Evolutionary conservation across 2,329 filamentous ascomycete species (phyloP).

Genomic region (Fusarium falciforme): DNA sequence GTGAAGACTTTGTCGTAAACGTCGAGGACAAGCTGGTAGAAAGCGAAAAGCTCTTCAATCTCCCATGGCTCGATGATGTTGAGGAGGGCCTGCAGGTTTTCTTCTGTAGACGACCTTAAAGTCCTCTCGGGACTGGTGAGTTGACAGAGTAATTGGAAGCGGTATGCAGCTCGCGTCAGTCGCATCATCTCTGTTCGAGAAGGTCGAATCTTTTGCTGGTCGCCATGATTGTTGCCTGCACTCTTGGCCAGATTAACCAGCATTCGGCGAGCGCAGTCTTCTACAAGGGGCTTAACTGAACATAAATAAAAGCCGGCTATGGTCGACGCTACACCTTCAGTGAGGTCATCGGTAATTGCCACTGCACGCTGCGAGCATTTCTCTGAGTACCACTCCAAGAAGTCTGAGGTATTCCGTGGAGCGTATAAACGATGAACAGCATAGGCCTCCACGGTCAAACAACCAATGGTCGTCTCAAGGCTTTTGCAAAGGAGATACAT

Average conservation of each 20-base stretch:
- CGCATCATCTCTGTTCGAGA: slow-evolving; percentile 11
- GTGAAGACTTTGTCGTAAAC: background rate
- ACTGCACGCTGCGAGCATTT: background rate
- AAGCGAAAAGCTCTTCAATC: background rate
- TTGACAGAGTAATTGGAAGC: slow-evolving; percentile 20
- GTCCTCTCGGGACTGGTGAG: background rate
- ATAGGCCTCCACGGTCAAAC: slow-evolving; percentile 5
- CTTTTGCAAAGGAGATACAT: slow-evolving; percentile 8
- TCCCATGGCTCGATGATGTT: background rate
- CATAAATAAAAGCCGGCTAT: background rate
- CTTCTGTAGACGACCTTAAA: background rate
- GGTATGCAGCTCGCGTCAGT: slow-evolving; percentile 19
- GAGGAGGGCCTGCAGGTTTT: background rate
- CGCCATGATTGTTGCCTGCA: background rate
- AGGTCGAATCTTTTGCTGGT: background rate
- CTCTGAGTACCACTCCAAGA: background rate
- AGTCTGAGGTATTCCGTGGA: background rate
- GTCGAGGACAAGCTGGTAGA: background rate
- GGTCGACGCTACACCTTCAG: background rate
- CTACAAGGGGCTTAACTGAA: background rate
- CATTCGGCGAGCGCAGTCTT: background rate
- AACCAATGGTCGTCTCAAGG: slow-evolving; percentile 9
- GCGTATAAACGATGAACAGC: background rate
- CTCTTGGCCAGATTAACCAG: background rate
- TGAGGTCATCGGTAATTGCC: background rate